Conservation (phyloP, 176 grass and related monocot genomes). For the Tuctoria greenei region DNA sequence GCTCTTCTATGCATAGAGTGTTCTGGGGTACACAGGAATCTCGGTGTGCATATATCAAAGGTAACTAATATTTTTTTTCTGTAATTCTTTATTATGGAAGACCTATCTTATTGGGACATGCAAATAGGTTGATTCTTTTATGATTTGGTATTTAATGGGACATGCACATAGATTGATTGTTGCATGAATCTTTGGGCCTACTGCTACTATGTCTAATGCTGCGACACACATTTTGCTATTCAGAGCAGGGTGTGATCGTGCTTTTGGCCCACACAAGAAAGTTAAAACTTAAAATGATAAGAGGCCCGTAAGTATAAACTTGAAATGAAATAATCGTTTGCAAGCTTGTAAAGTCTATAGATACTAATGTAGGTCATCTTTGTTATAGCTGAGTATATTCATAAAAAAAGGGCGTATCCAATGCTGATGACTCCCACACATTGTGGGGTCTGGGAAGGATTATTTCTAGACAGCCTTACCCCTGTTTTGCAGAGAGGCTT, state of each 20-base stretch:
- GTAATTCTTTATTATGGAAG: slow-evolving; percentile 21
- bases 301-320: background rate
- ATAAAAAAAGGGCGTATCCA: too few species aligned
- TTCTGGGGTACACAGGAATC: slow-evolving; percentile 96
- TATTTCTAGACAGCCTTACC: too few species aligned
- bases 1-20: slow-evolving; percentile 98
- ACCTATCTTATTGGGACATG: background rate
- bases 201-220: slow-evolving; percentile 3
- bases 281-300: slow-evolving; percentile 11
- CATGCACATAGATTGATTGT: slow-evolving; percentile 19
- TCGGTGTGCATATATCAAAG: slow-evolving; percentile 99
- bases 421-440: too few species aligned
- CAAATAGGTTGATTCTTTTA: slow-evolving; percentile 12
- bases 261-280: background rate
- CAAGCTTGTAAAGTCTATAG: slow-evolving; percentile 1
- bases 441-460: too few species aligned
- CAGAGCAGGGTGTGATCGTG: background rate
- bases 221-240: background rate
- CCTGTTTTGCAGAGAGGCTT: too few species aligned
- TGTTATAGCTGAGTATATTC: slow-evolving; percentile 11
- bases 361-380: slow-evolving; percentile 5
- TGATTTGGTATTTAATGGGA: background rate
- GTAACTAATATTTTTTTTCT: slow-evolving; percentile 42
- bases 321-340: background rate
- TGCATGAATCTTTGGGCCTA: background rate